Evolutionary conservation across 805 yeast species (phyloP).

Genomic region (Priceomyces melissophilus): DNA sequence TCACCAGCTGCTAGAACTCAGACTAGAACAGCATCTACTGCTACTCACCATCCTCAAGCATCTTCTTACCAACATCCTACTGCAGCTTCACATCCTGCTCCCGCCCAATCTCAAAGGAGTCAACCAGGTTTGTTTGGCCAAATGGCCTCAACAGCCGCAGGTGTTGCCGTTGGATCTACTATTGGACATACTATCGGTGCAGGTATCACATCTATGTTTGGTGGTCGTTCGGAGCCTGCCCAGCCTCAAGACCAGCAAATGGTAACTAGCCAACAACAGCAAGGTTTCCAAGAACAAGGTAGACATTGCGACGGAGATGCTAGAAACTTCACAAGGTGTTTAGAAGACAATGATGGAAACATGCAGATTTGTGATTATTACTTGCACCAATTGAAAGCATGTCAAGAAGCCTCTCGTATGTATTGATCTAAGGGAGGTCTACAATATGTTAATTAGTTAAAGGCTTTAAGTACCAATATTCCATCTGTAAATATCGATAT

Average conservation of each 20-base stretch:
- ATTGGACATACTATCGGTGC: conserved; percentile 97
- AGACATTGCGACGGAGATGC: conserved; percentile 88
- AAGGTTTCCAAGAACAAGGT: conserved; percentile 37
- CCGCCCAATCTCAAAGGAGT: conserved; percentile 47
- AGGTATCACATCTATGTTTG: conserved; percentile 85
- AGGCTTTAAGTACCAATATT: too few relatives aligned
- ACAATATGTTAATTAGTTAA: too few relatives aligned
- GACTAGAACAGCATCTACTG: conserved; percentile 71
- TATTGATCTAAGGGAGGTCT: conserved; percentile 42
- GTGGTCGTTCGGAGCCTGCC: conserved; percentile 63
- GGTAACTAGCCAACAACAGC: conserved; percentile 41
- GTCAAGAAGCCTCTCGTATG: conserved; percentile 88
- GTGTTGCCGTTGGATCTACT: conserved; percentile 98
- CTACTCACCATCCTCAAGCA: conserved; percentile 47
- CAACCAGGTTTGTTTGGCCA: conserved; percentile 87
- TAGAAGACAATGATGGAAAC: conserved; percentile 91
- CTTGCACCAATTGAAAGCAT: conserved; percentile 94
- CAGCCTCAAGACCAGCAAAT: conserved; percentile 48
- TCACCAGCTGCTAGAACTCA: conserved; percentile 49
- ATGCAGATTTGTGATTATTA: conserved; percentile 96
- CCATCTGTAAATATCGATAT: too few relatives aligned
- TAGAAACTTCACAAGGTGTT: conserved; percentile 90
- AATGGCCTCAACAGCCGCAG: conserved; percentile 99
- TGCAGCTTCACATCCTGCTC: conserved; percentile 24
- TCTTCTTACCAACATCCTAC: conserved; percentile 43